A percentile compares a stretch with the other conserved stretches of the same genome.
phyloP scores from a whole-genome alignment of 2,329 filamentous ascomycete species.

The Aotearoamyces nothofagi region DNA sequence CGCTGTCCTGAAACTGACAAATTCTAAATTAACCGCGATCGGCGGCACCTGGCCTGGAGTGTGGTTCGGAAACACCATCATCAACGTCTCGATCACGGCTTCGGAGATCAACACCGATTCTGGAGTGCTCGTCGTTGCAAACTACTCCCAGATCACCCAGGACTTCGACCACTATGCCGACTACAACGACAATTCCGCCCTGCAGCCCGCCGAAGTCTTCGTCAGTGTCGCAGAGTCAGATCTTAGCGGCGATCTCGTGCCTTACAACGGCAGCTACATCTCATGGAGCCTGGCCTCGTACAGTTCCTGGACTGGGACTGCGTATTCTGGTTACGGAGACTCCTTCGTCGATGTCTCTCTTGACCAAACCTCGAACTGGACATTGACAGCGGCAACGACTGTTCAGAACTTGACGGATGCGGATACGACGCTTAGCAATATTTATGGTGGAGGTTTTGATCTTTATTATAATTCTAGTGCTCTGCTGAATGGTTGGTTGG shows the following conservation, averaged over 20 bases:
- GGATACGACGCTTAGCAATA: slow-evolving; percentile 5
- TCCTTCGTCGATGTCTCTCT: slow-evolving; percentile 8
- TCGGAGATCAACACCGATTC: slow-evolving; percentile 9
- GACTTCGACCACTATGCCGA: slow-evolving; percentile 20
- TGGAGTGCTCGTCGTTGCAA: slow-evolving; percentile 15
- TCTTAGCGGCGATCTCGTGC: slow-evolving; percentile 18
- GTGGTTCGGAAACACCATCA: slow-evolving; percentile 20
- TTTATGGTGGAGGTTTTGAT: slow-evolving; percentile 6
- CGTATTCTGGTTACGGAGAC: slow-evolving; percentile 8
- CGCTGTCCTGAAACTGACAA: slow-evolving; percentile 10
- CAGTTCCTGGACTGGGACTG: slow-evolving; percentile 8
- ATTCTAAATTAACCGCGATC: slow-evolving; percentile 12
- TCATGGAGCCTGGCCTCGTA: slow-evolving; percentile 6
- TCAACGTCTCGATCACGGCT: slow-evolving; percentile 6
- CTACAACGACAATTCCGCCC: slow-evolving; percentile 14
- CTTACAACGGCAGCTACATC: slow-evolving; percentile 17
- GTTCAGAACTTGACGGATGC: slow-evolving; percentile 8
- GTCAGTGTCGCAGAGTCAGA: slow-evolving; percentile 14
- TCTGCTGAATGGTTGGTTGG: slow-evolving; percentile 4
- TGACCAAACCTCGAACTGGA: slow-evolving; percentile 8
- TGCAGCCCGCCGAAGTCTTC: slow-evolving; percentile 15
- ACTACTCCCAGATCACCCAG: slow-evolving; percentile 18
- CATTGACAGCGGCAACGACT: slow-evolving; percentile 8
- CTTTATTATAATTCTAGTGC: slow-evolving; percentile 8
- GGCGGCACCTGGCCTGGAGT: slow-evolving; percentile 12